Base-by-base conservation (phyloP, 208 protist species). In the Histomonas meleagridis region DNA sequence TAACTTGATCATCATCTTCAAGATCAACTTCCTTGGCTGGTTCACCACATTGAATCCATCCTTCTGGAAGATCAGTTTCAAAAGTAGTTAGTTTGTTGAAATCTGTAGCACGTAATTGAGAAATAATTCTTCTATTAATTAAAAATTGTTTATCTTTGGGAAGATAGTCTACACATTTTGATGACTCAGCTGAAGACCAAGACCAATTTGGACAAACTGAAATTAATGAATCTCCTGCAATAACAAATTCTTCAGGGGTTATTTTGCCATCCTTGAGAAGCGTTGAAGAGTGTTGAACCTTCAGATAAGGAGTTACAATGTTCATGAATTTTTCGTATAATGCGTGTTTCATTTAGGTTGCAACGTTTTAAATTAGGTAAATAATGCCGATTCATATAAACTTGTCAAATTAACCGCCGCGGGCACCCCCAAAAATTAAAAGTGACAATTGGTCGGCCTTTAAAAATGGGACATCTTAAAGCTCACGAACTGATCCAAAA, bases 131-230 rank as follows among this genome's bases (percentile, higher is more conserved):
- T 7, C 76, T 5, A 57, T 86, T 86, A 21, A 86, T 86, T 18
- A 86, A 49, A 86, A 51, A 86, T 55, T 86, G 76, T 46, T 86
- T 86, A 86, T 86, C 76, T 21, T 51, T 40, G 51, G 76, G 76
- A 48, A 86, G 43, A 28, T 86, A 86, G 9, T 86, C 46, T n/a
- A 86, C 76, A n/a, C 3, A 10, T 55, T 51, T 46, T 16, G 51
- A 32, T n/a, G 40, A 16, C n/a, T 86, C 76, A 57, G 76, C 46
- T 32, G 76, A 43, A 26, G 40, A 38, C 76, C 76, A 86, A 48
- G 46, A 38, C 76, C 76, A 86, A n/a, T n/a, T 46, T 86, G 76
- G 76, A n/a, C 76, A 86, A 86, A 51, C 26, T 18, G 76, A 12
- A 28, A 86, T 55, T 53, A 86, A 49, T 0, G 40, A 48, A 49